phyloP scores from a whole-genome alignment of 306 rosid genomes.

The Gastrolobium villosum region DNA sequence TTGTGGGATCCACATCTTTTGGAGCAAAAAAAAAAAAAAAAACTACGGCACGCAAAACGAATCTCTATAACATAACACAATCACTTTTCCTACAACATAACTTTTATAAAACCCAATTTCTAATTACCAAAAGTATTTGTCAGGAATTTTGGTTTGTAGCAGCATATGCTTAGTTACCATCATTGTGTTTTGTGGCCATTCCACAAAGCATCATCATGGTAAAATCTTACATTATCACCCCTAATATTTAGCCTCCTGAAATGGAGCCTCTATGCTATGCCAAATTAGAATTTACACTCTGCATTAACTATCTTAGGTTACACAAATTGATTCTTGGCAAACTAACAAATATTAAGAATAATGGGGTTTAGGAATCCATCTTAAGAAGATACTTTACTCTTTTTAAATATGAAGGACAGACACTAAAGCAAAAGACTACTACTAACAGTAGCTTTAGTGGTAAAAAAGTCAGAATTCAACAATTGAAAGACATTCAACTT shows the following conservation, averaged over 20 bases:
- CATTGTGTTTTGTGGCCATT: conserved; percentile 46
- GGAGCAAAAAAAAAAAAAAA: too few relatives aligned
- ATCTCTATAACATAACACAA: too few relatives aligned
- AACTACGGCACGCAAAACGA: too few relatives aligned
- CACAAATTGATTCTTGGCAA: background rate
- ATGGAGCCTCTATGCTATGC: background rate
- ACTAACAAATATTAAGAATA: background rate
- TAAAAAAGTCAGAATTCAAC: too few relatives aligned
- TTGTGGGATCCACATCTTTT: too few relatives aligned
- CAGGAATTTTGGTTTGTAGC: conserved; percentile 52
- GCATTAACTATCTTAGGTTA: background rate
- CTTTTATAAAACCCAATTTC: too few relatives aligned
- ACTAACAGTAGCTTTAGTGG: too few relatives aligned
- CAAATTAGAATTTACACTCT: conserved; percentile 5
- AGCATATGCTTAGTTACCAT: conserved; percentile 49
- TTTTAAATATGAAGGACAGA: background rate
- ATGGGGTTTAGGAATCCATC: background rate
- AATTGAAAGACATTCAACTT: too few relatives aligned
- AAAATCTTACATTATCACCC: conserved; percentile 39
- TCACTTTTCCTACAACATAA: too few relatives aligned
- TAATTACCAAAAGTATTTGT: conserved; percentile 41
- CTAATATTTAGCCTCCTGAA: conserved; percentile 34
- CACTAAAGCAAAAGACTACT: background rate
- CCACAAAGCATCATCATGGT: conserved; percentile 45
- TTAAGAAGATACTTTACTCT: background rate